Evolutionary conservation across 2,329 filamentous ascomycete genomes (phyloP).

Genomic region (Penicillium sumatraense): DNA sequence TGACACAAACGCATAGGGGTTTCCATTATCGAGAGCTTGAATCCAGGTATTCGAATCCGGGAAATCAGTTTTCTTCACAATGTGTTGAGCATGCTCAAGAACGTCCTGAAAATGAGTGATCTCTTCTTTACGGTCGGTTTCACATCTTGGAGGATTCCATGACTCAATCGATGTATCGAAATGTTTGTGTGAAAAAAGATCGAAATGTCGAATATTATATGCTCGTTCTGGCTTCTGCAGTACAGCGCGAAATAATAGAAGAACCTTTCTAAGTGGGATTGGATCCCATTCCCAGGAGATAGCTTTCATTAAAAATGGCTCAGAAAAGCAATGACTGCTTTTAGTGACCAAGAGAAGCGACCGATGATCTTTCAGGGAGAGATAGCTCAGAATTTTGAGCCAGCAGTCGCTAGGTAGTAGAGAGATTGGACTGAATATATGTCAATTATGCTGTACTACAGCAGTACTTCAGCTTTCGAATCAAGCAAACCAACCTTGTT

Average conservation of each 20-base stretch:
- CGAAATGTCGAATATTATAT: slow-evolving; percentile 8
- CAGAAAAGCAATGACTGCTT: slow-evolving; percentile 4
- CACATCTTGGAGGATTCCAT: slow-evolving; percentile 9
- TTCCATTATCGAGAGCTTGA: slow-evolving; percentile 8
- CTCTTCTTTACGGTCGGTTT: slow-evolving; percentile 7
- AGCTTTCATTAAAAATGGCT: slow-evolving; percentile 6
- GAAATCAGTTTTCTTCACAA: slow-evolving; percentile 7
- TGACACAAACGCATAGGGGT: slow-evolving; percentile 13
- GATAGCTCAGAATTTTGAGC: slow-evolving; percentile 7
- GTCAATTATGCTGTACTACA: slow-evolving; percentile 1
- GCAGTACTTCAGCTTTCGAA: neutral
- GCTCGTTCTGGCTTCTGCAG: slow-evolving; percentile 8
- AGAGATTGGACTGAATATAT: slow-evolving; percentile 4
- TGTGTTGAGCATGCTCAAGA: slow-evolving; percentile 4
- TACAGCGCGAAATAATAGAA: slow-evolving; percentile 9
- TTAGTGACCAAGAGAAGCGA: slow-evolving; percentile 11
- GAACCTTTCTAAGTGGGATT: slow-evolving; percentile 10
- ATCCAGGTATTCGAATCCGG: slow-evolving; percentile 10
- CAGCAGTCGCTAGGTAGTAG: slow-evolving; percentile 8
- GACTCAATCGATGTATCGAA: neutral
- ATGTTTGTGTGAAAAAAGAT: slow-evolving; percentile 8
- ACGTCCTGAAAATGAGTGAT: slow-evolving; percentile 10
- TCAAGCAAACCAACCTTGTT: neutral
- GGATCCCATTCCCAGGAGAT: slow-evolving; percentile 10
- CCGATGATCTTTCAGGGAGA: slow-evolving; percentile 5